Conservation (phyloP, 768 basidiomycete species). For the Leucocoprinus sp. region DNA sequence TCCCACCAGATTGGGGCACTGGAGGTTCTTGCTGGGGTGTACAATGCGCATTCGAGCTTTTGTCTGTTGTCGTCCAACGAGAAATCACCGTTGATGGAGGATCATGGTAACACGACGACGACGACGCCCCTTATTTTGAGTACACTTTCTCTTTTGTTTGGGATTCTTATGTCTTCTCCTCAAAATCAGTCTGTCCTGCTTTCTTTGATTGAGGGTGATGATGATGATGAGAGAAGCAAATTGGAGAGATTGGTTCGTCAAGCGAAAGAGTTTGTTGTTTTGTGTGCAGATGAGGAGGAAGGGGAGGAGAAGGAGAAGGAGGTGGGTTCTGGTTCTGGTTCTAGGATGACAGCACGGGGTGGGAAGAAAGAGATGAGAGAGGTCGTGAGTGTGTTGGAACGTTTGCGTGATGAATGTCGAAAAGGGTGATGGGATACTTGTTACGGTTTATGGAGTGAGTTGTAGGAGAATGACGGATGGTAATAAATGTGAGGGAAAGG, state of each 20-base stretch:
- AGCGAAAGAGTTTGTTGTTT: slow-evolving; percentile 40
- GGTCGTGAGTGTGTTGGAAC: slow-evolving; percentile 49
- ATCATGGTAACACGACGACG: slow-evolving; percentile 25
- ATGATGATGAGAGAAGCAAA: slow-evolving; percentile 18
- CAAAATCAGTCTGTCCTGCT: slow-evolving; percentile 31
- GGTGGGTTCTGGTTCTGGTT: not conserved
- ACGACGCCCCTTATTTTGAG: slow-evolving; percentile 54
- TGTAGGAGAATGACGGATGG: too few species aligned
- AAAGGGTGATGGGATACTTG: not conserved
- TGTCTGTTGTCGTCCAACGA: slow-evolving; percentile 16
- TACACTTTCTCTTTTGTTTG: slow-evolving; percentile 71
- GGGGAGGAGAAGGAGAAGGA: slow-evolving; percentile 10
- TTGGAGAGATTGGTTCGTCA: slow-evolving; percentile 31
- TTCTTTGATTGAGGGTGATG: slow-evolving; percentile 14
- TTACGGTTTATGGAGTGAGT: too few species aligned
- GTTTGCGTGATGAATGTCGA: slow-evolving; percentile 22
- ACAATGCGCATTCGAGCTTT: slow-evolving; percentile 26
- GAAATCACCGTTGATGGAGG: too few species aligned
- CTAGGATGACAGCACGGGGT: slow-evolving; percentile 4
- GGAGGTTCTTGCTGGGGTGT: slow-evolving; percentile 42
- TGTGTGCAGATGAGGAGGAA: slow-evolving; percentile 27
- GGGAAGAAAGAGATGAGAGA: slow-evolving; percentile 29
- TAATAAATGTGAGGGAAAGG: too few species aligned
- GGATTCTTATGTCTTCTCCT: slow-evolving; percentile 35
- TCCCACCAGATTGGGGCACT: slow-evolving; percentile 32